Percentiles rank a stretch among this genome's conserved stretches.
Evolutionary conservation across 805 yeast species (phyloP).

Genomic region (Sugiyamaella lignohabitans): DNA sequence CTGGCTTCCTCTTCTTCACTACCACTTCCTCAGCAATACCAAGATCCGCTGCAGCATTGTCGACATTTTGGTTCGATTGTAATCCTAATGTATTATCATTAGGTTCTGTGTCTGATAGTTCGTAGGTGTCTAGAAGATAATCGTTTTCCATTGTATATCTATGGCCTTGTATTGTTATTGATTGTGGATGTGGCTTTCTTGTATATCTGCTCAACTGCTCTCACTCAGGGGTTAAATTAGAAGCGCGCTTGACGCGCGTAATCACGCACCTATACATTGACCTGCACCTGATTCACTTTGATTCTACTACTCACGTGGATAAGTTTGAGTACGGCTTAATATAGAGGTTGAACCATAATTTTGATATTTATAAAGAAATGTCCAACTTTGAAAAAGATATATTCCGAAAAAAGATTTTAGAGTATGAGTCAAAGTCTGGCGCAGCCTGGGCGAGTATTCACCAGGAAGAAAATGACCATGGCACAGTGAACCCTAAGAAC

Average conservation of each 20-base stretch:
- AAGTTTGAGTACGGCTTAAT: too few relatives aligned
- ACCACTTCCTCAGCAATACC: constrained; percentile 27
- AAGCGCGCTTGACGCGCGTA: too few relatives aligned
- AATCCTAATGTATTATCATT: not conserved
- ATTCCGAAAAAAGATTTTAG: constrained; percentile 14
- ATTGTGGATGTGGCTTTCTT: constrained; percentile 2
- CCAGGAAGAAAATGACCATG: not conserved
- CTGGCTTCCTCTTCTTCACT: constrained; percentile 26
- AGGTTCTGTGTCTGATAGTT: not conserved
- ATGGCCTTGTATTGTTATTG: too few relatives aligned
- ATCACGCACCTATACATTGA: too few relatives aligned
- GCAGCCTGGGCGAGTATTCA: not conserved
- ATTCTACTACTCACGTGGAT: too few relatives aligned
- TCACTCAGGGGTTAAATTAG: too few relatives aligned
- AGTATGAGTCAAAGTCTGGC: constrained; percentile 5
- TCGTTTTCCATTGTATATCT: constrained; percentile 1
- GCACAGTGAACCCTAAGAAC: too few relatives aligned
- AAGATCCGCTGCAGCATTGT: constrained; percentile 9
- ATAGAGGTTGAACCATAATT: too few relatives aligned
- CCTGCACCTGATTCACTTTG: too few relatives aligned
- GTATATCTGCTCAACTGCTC: too few relatives aligned
- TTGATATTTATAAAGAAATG: too few relatives aligned
- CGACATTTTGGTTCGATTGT: not conserved
- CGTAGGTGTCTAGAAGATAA: constrained; percentile 1
- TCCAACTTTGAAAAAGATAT: constrained; percentile 13